phyloP scores from a whole-genome alignment of 2,329 filamentous ascomycete species.

The Aureobasidium mangrovei region DNA sequence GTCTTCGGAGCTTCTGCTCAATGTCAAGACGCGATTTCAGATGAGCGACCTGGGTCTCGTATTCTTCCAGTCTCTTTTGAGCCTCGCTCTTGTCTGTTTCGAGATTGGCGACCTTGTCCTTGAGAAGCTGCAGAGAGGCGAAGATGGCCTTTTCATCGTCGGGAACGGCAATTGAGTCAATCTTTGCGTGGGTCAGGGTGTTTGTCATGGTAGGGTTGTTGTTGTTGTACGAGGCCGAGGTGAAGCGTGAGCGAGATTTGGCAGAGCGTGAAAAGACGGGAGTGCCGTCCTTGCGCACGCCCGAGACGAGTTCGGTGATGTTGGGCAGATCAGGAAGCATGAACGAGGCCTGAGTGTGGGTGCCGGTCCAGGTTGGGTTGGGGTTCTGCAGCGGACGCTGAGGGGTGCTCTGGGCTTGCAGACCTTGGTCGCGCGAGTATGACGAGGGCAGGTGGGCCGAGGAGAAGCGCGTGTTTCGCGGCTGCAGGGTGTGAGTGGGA shows the following conservation, averaged over 20 bases:
- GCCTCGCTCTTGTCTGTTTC: conserved; percentile 48
- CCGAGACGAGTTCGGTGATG: conserved; percentile 53
- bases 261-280: conserved; percentile 46
- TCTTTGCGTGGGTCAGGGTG: conserved; percentile 34
- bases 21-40: conserved; percentile 40
- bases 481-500: conserved; percentile 31
- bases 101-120: conserved; percentile 49
- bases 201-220: conserved; percentile 19
- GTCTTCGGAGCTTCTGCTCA: conserved; percentile 32
- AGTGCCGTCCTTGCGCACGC: conserved; percentile 49
- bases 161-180: conserved; percentile 49
- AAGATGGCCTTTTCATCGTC: conserved; percentile 56
- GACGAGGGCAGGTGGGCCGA: conserved; percentile 14
- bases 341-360: conserved; percentile 49
- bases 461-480: conserved; percentile 49
- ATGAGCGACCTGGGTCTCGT: conserved; percentile 53
- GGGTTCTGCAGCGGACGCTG: conserved; percentile 21
- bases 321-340: conserved; percentile 53
- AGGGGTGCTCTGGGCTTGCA: conserved; percentile 18
- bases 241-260: conserved; percentile 47
- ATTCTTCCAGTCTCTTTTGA: conserved; percentile 43
- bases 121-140: conserved; percentile 49
- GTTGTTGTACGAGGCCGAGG: conserved; percentile 33
- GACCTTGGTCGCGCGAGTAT: conserved; percentile 4
- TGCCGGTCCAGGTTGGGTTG: conserved; percentile 34